Evolutionary conservation across 1,139 yeast genomes (phyloP).

Genomic region (Yamadazyma sp.): DNA sequence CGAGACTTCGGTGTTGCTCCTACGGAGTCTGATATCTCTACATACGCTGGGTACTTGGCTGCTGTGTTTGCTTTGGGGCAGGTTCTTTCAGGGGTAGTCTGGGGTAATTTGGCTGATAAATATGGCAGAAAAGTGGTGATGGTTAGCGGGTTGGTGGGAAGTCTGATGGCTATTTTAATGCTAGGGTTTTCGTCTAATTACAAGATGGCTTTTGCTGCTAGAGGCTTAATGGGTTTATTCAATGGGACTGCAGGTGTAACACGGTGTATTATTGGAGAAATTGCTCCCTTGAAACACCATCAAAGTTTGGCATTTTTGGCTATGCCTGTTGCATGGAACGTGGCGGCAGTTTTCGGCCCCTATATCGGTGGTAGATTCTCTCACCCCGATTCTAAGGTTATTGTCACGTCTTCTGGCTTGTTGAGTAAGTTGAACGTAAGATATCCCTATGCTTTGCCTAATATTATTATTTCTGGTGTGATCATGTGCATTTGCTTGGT

Average conservation of each 20-base stretch:
- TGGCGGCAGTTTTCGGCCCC: conserved; percentile 51
- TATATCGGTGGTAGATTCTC: conserved; percentile 51
- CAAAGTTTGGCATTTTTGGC: conserved; percentile 60
- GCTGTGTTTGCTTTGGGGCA: conserved; percentile 56
- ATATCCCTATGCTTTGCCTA: conserved; percentile 60
- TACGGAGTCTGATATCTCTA: conserved; percentile 50
- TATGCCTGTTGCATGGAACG: conserved; percentile 56
- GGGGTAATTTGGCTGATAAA: conserved; percentile 58
- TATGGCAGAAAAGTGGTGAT: conserved; percentile 57
- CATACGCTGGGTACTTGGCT: conserved; percentile 58
- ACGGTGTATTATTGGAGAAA: conserved; percentile 59
- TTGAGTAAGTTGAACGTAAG: neutral
- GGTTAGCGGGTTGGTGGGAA: conserved; percentile 50
- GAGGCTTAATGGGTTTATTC: conserved; percentile 52
- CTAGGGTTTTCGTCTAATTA: conserved; percentile 54
- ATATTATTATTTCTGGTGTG: conserved; percentile 48
- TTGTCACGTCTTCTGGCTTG: no score
- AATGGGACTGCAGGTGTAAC: conserved; percentile 63
- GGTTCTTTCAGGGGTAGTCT: conserved; percentile 52
- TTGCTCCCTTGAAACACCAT: conserved; percentile 52
- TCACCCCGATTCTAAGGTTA: conserved; percentile 16
- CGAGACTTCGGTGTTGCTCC: conserved; percentile 52
- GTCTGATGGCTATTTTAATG: conserved; percentile 44
- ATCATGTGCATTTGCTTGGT: conserved; percentile 35
- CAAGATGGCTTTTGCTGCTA: conserved; percentile 49